Base-by-base conservation (phyloP, 2,329 filamentous ascomycete species). In the Fusarium buharicum region DNA sequence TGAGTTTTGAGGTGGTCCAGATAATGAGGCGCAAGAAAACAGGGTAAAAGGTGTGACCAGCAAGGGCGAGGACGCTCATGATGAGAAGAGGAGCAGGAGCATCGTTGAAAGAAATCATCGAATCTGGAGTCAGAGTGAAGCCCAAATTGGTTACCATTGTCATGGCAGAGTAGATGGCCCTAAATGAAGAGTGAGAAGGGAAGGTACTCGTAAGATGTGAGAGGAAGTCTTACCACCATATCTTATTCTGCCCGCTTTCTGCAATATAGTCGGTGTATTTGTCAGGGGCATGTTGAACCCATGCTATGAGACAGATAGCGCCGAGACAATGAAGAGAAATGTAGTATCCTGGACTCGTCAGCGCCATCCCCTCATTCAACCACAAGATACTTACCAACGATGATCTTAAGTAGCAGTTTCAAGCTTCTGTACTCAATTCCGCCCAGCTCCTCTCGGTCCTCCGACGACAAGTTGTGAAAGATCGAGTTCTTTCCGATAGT, bases 41-140 rank as follows among this genome's bases (percentile, higher is more conserved):
- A 0, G 86, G 86, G 54, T 86, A 89, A 41, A 78, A 79, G 0
- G 83, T 85, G 49, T 85, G 83, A 3, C 83, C 84, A 0, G 81
- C 79, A 7, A 84, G 77, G 3, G 82, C 82, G 2, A 84, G 64
- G 13, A 81, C 73, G 4, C 75, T 77, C 73, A 84, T 81, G 44
- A 83, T 70, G 49, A 84, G 66, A 53, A 85, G 74, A 3, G 74
- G 76, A 58, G 71, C 76, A 1, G 70, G 73, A 0, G 81, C 79
- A 36, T 79, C 77, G 41, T 75, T 76, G 63, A 84, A 84, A 1
- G 73, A 73, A 10, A 82, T 70, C 81, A 84, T 83, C 3, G 82
- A 84, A 49, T 84, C 81, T 0, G 84, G 81, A 0, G 84, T 82
- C 9, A 86, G 74, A 1, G 82, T 83, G 51, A 84, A 80, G 18